A percentile compares a stretch with the other conserved stretches of the same genome.
Evolutionary conservation across 164 flowering plant species (phyloP).

Genomic region (Macadamia integrifolia): DNA sequence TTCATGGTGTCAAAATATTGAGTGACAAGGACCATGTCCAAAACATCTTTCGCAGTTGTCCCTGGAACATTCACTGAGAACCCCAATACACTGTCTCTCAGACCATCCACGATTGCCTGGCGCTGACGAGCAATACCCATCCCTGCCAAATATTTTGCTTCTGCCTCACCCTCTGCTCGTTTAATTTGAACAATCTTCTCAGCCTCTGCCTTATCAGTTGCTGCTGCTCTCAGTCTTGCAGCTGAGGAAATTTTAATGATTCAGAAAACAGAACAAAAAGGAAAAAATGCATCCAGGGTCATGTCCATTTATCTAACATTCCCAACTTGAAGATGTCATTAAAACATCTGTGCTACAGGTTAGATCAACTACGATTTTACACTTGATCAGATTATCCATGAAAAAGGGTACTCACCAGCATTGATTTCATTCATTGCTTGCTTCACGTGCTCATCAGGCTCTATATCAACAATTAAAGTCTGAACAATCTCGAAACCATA

Average conservation of each 20-base stretch:
- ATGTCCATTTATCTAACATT: too few relatives aligned
- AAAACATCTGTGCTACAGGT: too few relatives aligned
- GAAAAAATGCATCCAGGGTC: neutral
- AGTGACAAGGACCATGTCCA: constrained; percentile 65
- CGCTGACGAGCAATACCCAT: constrained; percentile 56
- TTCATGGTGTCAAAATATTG: constrained; percentile 74
- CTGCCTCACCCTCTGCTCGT: constrained; percentile 58
- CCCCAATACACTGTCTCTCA: constrained; percentile 70
- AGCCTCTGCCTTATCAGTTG: constrained; percentile 54
- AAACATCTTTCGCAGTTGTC: constrained; percentile 41
- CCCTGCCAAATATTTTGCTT: constrained; percentile 50
- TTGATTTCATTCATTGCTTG: constrained; percentile 89
- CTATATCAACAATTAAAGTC: constrained; percentile 57
- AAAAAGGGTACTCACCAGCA: constrained; percentile 23
- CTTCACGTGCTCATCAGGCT: constrained; percentile 84
- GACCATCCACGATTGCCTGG: constrained; percentile 72
- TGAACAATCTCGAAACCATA: constrained; percentile 57
- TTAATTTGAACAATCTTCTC: constrained; percentile 55
- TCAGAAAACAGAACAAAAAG: neutral
- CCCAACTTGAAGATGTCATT: too few relatives aligned
- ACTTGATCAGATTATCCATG: neutral
- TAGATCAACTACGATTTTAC: too few relatives aligned
- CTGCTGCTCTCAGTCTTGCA: constrained; percentile 58
- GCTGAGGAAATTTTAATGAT: constrained; percentile 29
- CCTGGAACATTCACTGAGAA: constrained; percentile 75